Evolutionary conservation across 129 eudicot genomes (phyloP), one percentile per base, ranked within the genome.

Genomic region (Dittrichia graveolens): DNA sequence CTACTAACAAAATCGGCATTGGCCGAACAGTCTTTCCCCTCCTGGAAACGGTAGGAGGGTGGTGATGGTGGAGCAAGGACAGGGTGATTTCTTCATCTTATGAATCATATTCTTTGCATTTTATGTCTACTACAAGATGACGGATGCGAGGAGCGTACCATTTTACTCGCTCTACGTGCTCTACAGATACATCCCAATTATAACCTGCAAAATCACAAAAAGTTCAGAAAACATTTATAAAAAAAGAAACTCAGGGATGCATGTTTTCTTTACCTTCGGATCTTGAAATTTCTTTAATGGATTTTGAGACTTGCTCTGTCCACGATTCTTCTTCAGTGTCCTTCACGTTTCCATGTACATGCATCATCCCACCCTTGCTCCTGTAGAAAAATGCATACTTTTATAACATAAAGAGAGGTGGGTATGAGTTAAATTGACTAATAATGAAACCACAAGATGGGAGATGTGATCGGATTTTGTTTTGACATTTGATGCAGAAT

Each of bases 61-160:
- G 43, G 7, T 3, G 18, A n/a, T 13, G 60, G 60, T 4, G 3
- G 14, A 58, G 53, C 12, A 5, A 34, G 37, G 15, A 42, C 18
- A 5, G 45, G 72, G 31, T 7, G 45, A 44, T 59, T 59, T 73
- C 65, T 63, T 67, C 38, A 55, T 81, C 46, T 59, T 47, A 78
- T 54, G 69, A 76, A 40, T 82, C 74, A 47, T 76, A 61, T 11
- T 65, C 61, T 63, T 77, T 77, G 79, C 99, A 94, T 75, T 69
- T 83, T 63, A 94, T 78, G 79, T 94, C 99, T 14, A 81, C 91
- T 60, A 94, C 99, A n/a, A 94, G 86, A 83, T 94, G 99, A 75
- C 97, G 91, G 63, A 94, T 84, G 65, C 88, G 99, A 54, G 99
- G 99, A 6, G 99, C 99, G 74, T 88, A 94, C 99, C 97, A 94